Evolutionary conservation across 805 yeast species (phyloP).

Genomic region (Wickerhamomyces mucosus): DNA sequence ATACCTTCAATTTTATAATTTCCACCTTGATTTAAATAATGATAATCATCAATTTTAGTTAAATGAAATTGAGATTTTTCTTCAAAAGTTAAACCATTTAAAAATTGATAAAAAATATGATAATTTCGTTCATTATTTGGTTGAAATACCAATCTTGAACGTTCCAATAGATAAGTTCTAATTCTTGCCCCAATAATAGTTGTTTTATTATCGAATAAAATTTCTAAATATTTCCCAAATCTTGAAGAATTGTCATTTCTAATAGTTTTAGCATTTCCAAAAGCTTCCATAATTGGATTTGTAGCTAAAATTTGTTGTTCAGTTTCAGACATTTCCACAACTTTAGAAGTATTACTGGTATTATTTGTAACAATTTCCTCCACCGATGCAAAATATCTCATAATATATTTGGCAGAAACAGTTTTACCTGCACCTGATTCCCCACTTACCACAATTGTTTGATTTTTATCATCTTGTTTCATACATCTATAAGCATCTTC

Average conservation of each 20-base stretch:
- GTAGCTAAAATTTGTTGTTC: constrained; percentile 95
- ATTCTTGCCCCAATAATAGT: constrained; percentile 91
- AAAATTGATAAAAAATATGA: constrained; percentile 86
- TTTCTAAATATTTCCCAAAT: constrained; percentile 93
- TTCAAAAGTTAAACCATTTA: constrained; percentile 54
- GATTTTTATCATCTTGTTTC: constrained; percentile 79
- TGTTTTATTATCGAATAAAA: constrained; percentile 64
- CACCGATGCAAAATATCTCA: constrained; percentile 95
- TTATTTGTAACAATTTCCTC: constrained; percentile 38
- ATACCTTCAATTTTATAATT: constrained; percentile 60
- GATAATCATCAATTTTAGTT: constrained; percentile 55
- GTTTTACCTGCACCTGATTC: constrained; percentile 99
- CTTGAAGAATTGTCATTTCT: constrained; percentile 97
- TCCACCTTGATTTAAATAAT: constrained; percentile 88
- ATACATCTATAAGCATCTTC: constrained; percentile 95
- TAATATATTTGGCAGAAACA: constrained; percentile 91
- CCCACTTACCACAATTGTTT: constrained; percentile 94
- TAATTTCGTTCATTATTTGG: constrained; percentile 87
- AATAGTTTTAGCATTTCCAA: constrained; percentile 96
- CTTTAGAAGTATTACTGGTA: constrained; percentile 30
- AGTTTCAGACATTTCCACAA: constrained; percentile 70
- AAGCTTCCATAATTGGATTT: constrained; percentile 95
- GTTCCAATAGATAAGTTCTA: constrained; percentile 84
- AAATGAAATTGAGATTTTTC: constrained; percentile 52
- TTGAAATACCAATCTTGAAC: constrained; percentile 91